A percentile compares a stretch with the other conserved stretches of the same genome.
These are phyloP conservation scores for Tetrastigma voinierianum DNA, from an alignment of 164 flowering plant genomes.

Conservation along the genomic window DNA sequence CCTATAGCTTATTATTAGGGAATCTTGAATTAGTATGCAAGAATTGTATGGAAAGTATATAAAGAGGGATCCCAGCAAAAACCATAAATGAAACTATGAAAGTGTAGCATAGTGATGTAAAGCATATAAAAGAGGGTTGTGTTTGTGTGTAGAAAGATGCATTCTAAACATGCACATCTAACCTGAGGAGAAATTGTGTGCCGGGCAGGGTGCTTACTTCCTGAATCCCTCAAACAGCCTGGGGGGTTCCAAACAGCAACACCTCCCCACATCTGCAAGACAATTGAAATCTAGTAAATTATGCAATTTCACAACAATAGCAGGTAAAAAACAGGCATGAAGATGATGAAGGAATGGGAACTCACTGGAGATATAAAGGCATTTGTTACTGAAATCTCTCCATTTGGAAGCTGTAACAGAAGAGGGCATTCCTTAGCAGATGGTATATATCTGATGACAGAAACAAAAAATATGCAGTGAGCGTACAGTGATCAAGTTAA, in stretches of 20 bases:
- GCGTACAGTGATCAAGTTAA: not conserved
- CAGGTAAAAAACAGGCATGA: not conserved
- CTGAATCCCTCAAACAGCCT: constrained; percentile 41
- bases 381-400: constrained; percentile 75
- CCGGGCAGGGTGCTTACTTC: constrained; percentile 30
- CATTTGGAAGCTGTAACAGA: constrained; percentile 69
- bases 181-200: constrained; percentile 67
- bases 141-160: no score
- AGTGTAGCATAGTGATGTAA: no score
- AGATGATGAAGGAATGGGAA: constrained; percentile 17
- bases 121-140: no score
- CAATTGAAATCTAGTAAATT: not conserved
- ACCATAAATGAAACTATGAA: no score
- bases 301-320: constrained; percentile 5
- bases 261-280: constrained; percentile 94
- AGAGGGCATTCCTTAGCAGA: constrained; percentile 92
- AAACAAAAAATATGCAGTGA: constrained; percentile 5
- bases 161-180: constrained; percentile 18
- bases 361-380: constrained; percentile 94
- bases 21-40: no score
- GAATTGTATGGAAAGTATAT: no score
- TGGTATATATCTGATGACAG: constrained; percentile 74
- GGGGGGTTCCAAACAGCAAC: constrained; percentile 86
- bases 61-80: no score
- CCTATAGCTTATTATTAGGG: no score